Conservation (phyloP, 202 grass and related monocot genomes). For the Saccharum hybrid region DNA sequence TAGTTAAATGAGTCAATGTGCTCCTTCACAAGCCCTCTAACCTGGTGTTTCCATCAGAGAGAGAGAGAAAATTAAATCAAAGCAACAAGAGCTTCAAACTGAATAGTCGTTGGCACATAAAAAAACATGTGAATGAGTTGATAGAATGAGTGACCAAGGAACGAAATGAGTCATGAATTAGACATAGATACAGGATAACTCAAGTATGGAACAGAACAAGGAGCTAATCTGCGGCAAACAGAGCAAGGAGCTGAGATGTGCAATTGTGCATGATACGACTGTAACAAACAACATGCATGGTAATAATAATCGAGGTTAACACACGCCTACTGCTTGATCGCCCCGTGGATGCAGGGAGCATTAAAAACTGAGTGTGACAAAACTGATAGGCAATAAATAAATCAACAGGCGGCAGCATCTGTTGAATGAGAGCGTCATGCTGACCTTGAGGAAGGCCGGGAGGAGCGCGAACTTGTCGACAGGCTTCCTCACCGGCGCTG, state of each 20-base stretch:
- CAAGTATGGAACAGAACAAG: neutral
- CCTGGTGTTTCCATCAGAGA: slow-evolving; percentile 46
- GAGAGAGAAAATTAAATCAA: neutral
- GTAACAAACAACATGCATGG: too few relatives aligned
- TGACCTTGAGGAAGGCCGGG: slow-evolving; percentile 70
- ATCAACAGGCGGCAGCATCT: neutral
- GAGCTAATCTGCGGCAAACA: neutral
- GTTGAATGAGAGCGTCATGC: neutral
- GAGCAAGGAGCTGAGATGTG: neutral
- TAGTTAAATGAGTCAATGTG: slow-evolving; percentile 84
- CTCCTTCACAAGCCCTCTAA: slow-evolving; percentile 79
- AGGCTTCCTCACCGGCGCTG: slow-evolving; percentile 52
- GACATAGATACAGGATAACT: neutral
- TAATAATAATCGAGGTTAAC: neutral
- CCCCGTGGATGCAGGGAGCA: neutral
- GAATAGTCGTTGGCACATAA: neutral
- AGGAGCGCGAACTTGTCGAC: slow-evolving; percentile 77
- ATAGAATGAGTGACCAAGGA: too few relatives aligned
- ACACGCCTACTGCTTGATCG: neutral
- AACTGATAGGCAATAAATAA: too few relatives aligned
- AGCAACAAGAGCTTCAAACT: neutral
- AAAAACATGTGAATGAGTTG: neutral
- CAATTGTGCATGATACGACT: too few relatives aligned
- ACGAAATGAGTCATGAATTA: neutral
- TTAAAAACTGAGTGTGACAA: neutral